Percentiles rank a stretch among this genome's conserved stretches.
Evolutionary conservation across 495 filamentous ascomycete genomes (phyloP).

Genomic region (Aeminium ludgeri): DNA sequence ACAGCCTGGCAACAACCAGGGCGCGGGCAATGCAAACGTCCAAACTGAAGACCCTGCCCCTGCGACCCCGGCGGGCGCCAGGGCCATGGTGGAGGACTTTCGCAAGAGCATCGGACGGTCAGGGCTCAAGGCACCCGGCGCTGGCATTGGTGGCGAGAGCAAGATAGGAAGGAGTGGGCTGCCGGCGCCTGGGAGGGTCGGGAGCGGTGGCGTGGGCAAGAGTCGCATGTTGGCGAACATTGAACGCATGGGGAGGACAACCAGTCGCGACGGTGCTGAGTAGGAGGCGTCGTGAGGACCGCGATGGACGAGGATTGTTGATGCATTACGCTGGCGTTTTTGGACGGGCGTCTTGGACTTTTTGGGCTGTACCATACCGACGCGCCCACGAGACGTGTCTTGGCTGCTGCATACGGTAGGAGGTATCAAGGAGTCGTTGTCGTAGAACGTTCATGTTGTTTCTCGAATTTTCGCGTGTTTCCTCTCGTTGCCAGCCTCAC

Average conservation of each 20-base stretch:
- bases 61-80: background rate
- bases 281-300: background rate
- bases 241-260: constrained; percentile 30
- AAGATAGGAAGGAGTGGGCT: constrained; percentile 25
- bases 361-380: background rate
- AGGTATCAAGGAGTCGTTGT: too few species aligned
- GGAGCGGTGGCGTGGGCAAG: constrained; percentile 22
- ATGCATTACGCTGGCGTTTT: background rate
- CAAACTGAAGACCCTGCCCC: background rate
- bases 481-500: background rate
- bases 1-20: constrained; percentile 17
- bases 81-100: constrained; percentile 21
- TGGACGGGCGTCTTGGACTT: background rate
- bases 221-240: constrained; percentile 32
- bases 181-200: constrained; percentile 6
- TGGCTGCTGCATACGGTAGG: too few species aligned
- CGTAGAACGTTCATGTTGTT: too few species aligned
- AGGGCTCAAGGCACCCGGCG: constrained; percentile 23
- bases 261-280: background rate
- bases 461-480: too few species aligned
- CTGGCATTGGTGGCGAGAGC: constrained; percentile 19
- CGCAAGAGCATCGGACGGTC: constrained; percentile 21
- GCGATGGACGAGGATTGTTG: background rate
- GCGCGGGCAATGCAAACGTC: background rate
- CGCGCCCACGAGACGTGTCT: too few species aligned